Evolutionary conservation across 31 red algal species (phyloP), one percentile per base, ranked within the genome.

Genomic region (Bonnemaisonia californica): DNA sequence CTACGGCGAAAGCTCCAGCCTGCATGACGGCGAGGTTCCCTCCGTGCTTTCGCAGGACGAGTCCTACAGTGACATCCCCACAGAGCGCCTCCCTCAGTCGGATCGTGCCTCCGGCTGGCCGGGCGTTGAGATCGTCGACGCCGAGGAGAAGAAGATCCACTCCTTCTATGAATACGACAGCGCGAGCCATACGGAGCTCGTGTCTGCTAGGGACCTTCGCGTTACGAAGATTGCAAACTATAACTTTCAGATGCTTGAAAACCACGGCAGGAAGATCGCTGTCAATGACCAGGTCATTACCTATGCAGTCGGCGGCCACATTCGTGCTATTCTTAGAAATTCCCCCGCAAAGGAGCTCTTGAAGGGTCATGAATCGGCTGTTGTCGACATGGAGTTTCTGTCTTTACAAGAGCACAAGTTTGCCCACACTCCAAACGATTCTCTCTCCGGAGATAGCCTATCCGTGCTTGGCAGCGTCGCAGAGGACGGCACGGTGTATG

Each of bases 351-450:
- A 82, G 30, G 58, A 54, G 28, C 57, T 95, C 67, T 71, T 95
- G 73, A 89, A 89, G 45, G 92, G 92, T 18, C 92, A 95, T 84
- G 70, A 68, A 31, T 80, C 70, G 24, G 74, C 77, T 69, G 83
- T 95, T 11, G 88, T 75, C 29, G 92, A 95, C 62, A 80, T 95
- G 69, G 85, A 95, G 70, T 84, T 94, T 62, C 77, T 85, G 19
- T 64, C 79, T 13, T 61, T 67, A 27, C 80, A 75, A 55, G 85
- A 89, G 66, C 77, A 47, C 2, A 56, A 57, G 5, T 58, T 87
- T 35, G 72, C 57, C 63, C 27, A 58, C 11, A 57, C 62, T 13
- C 54, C 63, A 31, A 76, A 57, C 28, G 76, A 67, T 57, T 38
- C 57, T 31, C 62, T 62, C 9, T 51, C 45, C 9, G 9, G 9